Evolutionary conservation across 225 moss, liverwort and hornwort genomes (phyloP).

Genomic region (Sphagnum tenellum): DNA sequence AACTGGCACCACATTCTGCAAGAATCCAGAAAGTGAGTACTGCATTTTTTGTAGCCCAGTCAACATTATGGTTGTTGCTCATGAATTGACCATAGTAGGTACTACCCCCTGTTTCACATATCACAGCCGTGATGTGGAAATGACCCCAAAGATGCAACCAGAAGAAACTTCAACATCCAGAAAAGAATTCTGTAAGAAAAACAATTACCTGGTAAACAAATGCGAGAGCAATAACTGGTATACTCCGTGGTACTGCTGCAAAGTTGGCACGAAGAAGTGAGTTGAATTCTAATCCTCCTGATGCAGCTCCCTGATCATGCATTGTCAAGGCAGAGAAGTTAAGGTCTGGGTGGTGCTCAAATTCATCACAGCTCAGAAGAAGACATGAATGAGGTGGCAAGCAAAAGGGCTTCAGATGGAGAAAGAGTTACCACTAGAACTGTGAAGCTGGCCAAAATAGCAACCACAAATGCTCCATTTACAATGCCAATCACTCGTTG

Average conservation of each 20-base stretch:
- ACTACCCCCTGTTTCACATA: background rate
- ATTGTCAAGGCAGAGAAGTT: too few species aligned
- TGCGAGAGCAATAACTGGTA: constrained; percentile 87
- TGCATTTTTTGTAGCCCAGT: too few species aligned
- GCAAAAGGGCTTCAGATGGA: background rate
- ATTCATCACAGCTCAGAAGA: too few species aligned
- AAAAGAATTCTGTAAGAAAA: background rate
- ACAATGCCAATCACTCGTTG: constrained; percentile 59
- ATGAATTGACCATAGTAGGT: background rate
- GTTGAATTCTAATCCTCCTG: constrained; percentile 54
- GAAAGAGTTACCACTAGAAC: constrained; percentile 63
- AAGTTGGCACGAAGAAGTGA: constrained; percentile 54
- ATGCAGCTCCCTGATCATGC: constrained; percentile 41
- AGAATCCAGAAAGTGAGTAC: too few species aligned
- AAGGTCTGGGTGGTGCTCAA: too few species aligned
- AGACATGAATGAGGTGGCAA: too few species aligned
- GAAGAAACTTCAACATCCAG: background rate
- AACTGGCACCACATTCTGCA: constrained; percentile 95
- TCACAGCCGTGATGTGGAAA: too few species aligned
- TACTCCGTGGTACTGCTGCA: constrained; percentile 72
- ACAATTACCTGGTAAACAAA: constrained; percentile 88
- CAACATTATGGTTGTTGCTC: background rate
- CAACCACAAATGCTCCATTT: constrained; percentile 75
- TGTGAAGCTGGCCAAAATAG: constrained; percentile 67
- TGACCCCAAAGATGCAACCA: too few species aligned